A percentile compares a stretch with the other conserved stretches of the same genome.
These are phyloP conservation scores for Periconia macrospinosa DNA, from an alignment of 2,329 filamentous ascomycete genomes.

Conservation along the genomic window DNA sequence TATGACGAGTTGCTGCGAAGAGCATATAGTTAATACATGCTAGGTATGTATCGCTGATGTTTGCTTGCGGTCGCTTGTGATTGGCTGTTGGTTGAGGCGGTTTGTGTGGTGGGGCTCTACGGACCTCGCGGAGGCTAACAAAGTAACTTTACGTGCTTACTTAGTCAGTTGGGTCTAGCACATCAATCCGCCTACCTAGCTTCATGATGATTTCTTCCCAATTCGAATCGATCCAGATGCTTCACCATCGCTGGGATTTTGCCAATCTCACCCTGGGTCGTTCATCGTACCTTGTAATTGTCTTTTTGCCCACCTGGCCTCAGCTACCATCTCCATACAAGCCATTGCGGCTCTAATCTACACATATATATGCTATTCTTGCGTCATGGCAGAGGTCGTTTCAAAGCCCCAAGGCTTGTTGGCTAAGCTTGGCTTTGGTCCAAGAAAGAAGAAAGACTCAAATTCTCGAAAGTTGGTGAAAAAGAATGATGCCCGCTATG, in stretches of 20 bases:
- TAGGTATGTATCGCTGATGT: too few species aligned
- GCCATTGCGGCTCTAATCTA: too few species aligned
- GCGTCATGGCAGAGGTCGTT: slow-evolving; percentile 4
- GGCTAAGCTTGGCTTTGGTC: slow-evolving; percentile 6
- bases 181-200: neutral
- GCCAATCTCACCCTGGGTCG: too few species aligned
- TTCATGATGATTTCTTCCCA: neutral
- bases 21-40: too few species aligned
- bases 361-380: too few species aligned
- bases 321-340: neutral
- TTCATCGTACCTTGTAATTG: too few species aligned
- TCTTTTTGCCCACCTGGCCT: neutral
- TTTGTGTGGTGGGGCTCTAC: neutral
- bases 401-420: slow-evolving; percentile 4
- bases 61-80: neutral
- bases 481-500: slow-evolving; percentile 1
- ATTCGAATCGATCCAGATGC: neutral
- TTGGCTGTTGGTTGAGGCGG: neutral
- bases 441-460: slow-evolving; percentile 1
- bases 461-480: slow-evolving; percentile 6
- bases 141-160: neutral
- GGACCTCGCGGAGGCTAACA: neutral
- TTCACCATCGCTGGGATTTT: too few species aligned
- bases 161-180: too few species aligned
- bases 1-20: too few species aligned